Evolutionary conservation across 2,329 filamentous ascomycete genomes (phyloP), one percentile per base, ranked within the genome.

Genomic region (Emergomyces orientalis): DNA sequence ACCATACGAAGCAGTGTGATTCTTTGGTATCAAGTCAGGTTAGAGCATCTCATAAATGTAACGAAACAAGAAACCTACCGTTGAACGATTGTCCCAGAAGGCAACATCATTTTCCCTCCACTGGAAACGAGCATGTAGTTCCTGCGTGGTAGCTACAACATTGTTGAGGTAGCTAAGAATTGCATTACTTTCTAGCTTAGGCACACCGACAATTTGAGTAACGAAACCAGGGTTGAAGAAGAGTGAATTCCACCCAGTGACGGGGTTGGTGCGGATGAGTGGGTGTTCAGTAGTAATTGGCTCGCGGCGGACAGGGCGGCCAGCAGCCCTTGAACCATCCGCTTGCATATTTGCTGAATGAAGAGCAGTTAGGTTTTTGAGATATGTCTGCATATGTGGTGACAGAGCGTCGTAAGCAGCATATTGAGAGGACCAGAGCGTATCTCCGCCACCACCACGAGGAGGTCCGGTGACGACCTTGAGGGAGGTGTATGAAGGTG

Each of bases 81-180:
- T 80, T 45, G 80, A 75, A 22, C 85, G 77, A 66, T 88, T 88
- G 69, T 88, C 86, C 86, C 86, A 89, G 63, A 89, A 80, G 0
- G 85, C 85, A 1, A 89, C 83, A 63, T 88, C 87, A 51, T 83
- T 81, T 65, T 84, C 81, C 52, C 80, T 78, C 86, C 86, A 88
- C 66, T 82, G 80, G 69, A 87, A 85, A 22, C 88, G 81, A 6
- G 84, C 86, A 68, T 90, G 87, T 64, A 88, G 79, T 72, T 91
- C 88, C 51, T 88, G 86, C 7, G 80, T 84, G 1, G 81, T 82
- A 2, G 80, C 73, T 7, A 85, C 78, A 30, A 85, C 74, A 67
- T 84, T 80, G 41, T 82, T 83, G 41, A 86, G 75, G 56, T 80
- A 78, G 2, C 71, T 69, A 64, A 84, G 77, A 65, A 84, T 82